These are phyloP conservation scores for Colletotrichum musae DNA, from an alignment of 2,329 filamentous ascomycete species.

Conservation along the genomic window DNA sequence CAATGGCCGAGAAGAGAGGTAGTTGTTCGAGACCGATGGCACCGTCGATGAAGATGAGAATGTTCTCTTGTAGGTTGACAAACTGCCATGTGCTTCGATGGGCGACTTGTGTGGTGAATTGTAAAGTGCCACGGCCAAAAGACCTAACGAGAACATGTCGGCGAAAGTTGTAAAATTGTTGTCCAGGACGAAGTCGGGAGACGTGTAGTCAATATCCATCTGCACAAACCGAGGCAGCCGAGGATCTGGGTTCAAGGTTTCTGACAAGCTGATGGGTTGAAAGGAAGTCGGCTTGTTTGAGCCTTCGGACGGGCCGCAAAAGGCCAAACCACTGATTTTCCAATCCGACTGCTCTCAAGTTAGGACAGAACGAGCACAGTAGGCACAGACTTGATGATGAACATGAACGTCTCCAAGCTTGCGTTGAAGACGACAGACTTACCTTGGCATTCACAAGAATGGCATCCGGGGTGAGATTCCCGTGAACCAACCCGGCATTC, in stretches of 20 bases:
- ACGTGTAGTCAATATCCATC: slow-evolving; percentile 92
- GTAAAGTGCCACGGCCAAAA: slow-evolving; percentile 91
- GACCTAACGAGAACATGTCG: slow-evolving; percentile 94
- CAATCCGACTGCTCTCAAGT: slow-evolving; percentile 81
- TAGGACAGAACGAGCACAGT: slow-evolving; percentile 42
- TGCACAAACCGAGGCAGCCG: slow-evolving; percentile 87
- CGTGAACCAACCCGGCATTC: slow-evolving; percentile 93
- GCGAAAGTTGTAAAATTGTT: slow-evolving; percentile 86
- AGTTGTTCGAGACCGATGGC: slow-evolving; percentile 87
- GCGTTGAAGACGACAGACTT: slow-evolving; percentile 47
- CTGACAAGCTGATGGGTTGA: slow-evolving; percentile 84
- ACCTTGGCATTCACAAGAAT: slow-evolving; percentile 95
- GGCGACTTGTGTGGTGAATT: slow-evolving; percentile 95
- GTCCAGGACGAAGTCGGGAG: slow-evolving; percentile 94
- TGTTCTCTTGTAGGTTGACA: slow-evolving; percentile 87
- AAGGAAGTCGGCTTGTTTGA: slow-evolving; percentile 83
- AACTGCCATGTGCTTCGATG: slow-evolving; percentile 83
- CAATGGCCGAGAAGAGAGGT: slow-evolving; percentile 82
- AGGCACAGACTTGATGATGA: not conserved
- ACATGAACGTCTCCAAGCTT: not conserved
- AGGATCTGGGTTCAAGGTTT: slow-evolving; percentile 88
- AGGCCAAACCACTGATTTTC: slow-evolving; percentile 97
- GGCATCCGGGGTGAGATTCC: slow-evolving; percentile 93
- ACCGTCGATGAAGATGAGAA: slow-evolving; percentile 85
- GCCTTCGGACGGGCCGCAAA: slow-evolving; percentile 85